Evolutionary conservation across 2,329 filamentous ascomycete species (phyloP), one percentile per base, ranked within the genome.

Genomic region (Hysterium pulicare): DNA sequence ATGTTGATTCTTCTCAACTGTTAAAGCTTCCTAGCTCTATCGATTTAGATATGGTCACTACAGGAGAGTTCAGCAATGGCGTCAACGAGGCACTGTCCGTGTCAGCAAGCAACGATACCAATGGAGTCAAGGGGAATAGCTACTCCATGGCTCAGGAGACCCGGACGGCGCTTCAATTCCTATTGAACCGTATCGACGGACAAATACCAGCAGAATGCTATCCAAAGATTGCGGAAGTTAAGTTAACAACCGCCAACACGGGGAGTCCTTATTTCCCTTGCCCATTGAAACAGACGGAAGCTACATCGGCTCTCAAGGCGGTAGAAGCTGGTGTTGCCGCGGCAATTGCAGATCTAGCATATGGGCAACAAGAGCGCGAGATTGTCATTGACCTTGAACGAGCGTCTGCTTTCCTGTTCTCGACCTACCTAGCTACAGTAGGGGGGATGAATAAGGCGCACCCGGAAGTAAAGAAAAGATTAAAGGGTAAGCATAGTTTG

Each of bases 321-420:
- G 66, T 82, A 5, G 81, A 84, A 53, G 81, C 75, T 4, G 72
- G 75, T 30, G 70, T 79, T n/a, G 79, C 78, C 3, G 76, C 75
- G n/a, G 73, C 77, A 1, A 74, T 86, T 45, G 78, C 76, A 8
- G 71, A 82, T 55, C 59, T 84, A 20, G 68, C 72, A 35, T 72
- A 73, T 55, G 74, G 71, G n/a, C 49, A 61, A 19, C 48, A 56
- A 31, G 48, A 57, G 28, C 69, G 73, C 34, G 64, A 63, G 35
- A 73, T 80, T 41, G 64, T 66, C 20, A 69, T 82, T 20, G 73
- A 79, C 49, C 56, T 78, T n/a, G 77, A 76, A 50, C 71, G 70
- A 51, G 71, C 76, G 15, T 73, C 77, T 2, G 73, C 71, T 23
- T 82, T 81, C 48, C 56, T 82, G 13, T 79, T 81, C 60, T 79